These are phyloP conservation scores for Pseudohyphozyma bogoriensis DNA, from an alignment of 768 basidiomycete species.

Conservation along the genomic window DNA sequence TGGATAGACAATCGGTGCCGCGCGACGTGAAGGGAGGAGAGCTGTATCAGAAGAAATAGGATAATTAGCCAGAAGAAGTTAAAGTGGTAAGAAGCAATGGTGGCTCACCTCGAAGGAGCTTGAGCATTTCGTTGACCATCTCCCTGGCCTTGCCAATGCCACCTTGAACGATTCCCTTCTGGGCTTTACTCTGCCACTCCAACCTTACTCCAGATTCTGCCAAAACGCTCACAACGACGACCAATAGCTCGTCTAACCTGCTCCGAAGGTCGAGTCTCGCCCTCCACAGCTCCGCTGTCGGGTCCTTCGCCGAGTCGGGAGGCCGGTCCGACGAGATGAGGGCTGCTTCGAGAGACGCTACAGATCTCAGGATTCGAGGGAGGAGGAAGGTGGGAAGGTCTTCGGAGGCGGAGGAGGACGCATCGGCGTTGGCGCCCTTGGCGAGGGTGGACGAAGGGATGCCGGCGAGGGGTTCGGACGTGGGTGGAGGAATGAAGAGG, in stretches of 20 bases:
- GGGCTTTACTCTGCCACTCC: neutral
- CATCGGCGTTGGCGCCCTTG: slow-evolving; percentile 5
- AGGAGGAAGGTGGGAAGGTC: slow-evolving; percentile 27
- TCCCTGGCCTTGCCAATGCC: slow-evolving; percentile 21
- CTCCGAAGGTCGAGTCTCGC: neutral
- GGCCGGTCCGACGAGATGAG: neutral
- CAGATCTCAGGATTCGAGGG: slow-evolving; percentile 8
- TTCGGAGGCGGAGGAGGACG: neutral
- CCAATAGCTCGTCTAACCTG: slow-evolving; percentile 9
- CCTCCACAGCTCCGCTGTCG: neutral
- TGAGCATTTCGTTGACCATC: slow-evolving; percentile 17
- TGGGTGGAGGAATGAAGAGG: slow-evolving; percentile 12
- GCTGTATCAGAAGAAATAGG: neutral
- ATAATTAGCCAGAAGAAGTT: slow-evolving; percentile 6
- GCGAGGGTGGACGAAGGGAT: slow-evolving; percentile 1
- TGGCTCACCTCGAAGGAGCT: slow-evolving; percentile 9
- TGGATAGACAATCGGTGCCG: neutral
- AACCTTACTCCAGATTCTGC: slow-evolving; percentile 16
- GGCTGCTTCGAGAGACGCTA: slow-evolving; percentile 7
- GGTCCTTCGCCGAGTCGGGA: neutral
- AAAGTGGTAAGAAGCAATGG: neutral
- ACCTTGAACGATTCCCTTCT: neutral
- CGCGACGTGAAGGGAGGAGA: neutral
- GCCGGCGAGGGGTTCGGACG: slow-evolving; percentile 1
- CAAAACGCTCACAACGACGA: slow-evolving; percentile 4